Percentiles rank a stretch among this genome's conserved stretches.
Conservation (phyloP, 352 stramenopile genomes). For the Pseudoperonospora humuli region DNA sequence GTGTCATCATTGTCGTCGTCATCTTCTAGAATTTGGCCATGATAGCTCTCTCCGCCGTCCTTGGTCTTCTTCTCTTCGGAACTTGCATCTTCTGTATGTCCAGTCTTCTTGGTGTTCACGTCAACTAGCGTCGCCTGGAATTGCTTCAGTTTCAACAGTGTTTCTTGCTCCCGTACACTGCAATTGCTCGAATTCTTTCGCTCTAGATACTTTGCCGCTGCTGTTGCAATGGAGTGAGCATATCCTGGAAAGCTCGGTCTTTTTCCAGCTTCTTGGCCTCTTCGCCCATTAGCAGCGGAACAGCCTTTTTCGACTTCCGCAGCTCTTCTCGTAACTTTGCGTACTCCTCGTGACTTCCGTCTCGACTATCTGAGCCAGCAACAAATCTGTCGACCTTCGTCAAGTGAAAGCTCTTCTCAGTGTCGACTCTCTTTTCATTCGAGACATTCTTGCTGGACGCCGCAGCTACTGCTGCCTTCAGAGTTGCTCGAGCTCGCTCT, state of each 20-base stretch:
- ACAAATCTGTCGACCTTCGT: constrained; percentile 5
- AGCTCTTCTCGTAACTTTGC: constrained; percentile 58
- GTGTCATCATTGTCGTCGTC: constrained; percentile 31
- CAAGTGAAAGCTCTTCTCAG: not conserved
- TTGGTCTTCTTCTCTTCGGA: constrained; percentile 4
- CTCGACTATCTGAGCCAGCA: constrained; percentile 9
- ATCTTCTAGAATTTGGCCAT: constrained; percentile 58
- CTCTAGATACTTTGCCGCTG: constrained; percentile 60
- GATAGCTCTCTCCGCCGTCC: constrained; percentile 27
- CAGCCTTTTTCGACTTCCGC: constrained; percentile 51
- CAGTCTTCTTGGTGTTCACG: constrained; percentile 24
- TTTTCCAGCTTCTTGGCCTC: constrained; percentile 53
- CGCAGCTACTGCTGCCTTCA: constrained; percentile 45
- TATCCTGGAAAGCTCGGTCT: constrained; percentile 50
- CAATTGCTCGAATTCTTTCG: constrained; percentile 50
- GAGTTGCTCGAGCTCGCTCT: constrained; percentile 20
- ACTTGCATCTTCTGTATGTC: not conserved
- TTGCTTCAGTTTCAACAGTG: constrained; percentile 53
- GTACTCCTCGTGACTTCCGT: constrained; percentile 52
- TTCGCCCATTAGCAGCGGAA: constrained; percentile 40
- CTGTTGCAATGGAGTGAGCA: constrained; percentile 70
- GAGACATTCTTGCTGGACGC: constrained; percentile 9
- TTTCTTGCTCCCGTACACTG: constrained; percentile 53
- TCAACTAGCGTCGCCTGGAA: constrained; percentile 49
- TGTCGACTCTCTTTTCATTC: constrained; percentile 20